Evolutionary conservation across 2,329 filamentous ascomycete species (phyloP).

Genomic region (Penicillium expansum): DNA sequence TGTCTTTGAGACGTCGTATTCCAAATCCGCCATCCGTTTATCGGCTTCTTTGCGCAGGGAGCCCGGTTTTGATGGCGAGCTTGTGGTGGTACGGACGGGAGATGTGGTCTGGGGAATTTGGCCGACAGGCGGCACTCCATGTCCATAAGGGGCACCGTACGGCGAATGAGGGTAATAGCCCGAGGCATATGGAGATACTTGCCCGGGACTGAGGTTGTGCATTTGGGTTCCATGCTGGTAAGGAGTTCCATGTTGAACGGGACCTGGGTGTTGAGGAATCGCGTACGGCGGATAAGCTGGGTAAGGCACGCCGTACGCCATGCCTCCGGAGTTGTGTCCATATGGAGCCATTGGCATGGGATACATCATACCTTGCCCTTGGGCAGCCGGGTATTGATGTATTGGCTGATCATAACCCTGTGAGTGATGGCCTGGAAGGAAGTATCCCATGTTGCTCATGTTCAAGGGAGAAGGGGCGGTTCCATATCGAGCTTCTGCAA

Average conservation of each 20-base stretch:
- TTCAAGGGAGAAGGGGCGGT: constrained; percentile 21
- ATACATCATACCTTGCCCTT: constrained; percentile 31
- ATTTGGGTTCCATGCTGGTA: constrained; percentile 26
- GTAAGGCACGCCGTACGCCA: constrained; percentile 28
- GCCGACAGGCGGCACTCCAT: constrained; percentile 8
- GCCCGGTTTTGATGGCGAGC: neutral
- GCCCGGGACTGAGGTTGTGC: constrained; percentile 20
- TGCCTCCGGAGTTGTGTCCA: constrained; percentile 16
- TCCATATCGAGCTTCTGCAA: constrained; percentile 23
- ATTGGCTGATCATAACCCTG: constrained; percentile 24
- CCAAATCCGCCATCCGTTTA: constrained; percentile 12
- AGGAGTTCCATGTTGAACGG: constrained; percentile 14
- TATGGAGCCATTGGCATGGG: constrained; percentile 30
- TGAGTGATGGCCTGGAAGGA: constrained; percentile 27
- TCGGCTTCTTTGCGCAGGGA: constrained; percentile 23
- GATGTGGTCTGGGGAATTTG: constrained; percentile 6
- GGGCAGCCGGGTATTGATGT: constrained; percentile 26
- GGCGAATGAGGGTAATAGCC: constrained; percentile 27
- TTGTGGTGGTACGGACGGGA: constrained; percentile 1
- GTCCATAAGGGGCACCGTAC: constrained; percentile 24
- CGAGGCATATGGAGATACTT: constrained; percentile 22
- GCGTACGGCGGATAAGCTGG: constrained; percentile 30
- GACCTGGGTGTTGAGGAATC: constrained; percentile 24
- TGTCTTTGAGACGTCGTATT: constrained; percentile 37
- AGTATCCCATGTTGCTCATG: constrained; percentile 32